Base-by-base conservation (phyloP, 2,329 filamentous ascomycete species). In the Fusarium sp. region DNA sequence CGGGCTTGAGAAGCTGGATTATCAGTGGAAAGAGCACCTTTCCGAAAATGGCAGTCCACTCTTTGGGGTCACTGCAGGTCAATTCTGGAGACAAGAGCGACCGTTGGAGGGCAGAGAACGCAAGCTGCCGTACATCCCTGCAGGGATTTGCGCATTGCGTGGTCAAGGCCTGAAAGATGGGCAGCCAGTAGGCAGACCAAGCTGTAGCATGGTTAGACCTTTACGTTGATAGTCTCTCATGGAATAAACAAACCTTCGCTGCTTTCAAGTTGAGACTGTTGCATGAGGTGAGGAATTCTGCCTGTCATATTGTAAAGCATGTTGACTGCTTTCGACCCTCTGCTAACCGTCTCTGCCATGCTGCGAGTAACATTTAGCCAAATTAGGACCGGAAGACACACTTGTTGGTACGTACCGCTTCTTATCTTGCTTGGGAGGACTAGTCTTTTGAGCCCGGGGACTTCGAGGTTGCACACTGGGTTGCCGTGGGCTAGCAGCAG, bases 131-230 rank as follows among this genome's bases (percentile, higher is more conserved):
- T 63, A 99, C 93, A 74, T 98, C 94, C 58, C 95, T 92, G 77
- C 94, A 98, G 1, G 94, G 94, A 78, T 98, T 99, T 57, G 93
- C 93, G 80, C 94, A 98, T 81, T 99, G 96, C 7, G 89, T 90
- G 5, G 92, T 96, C 20, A 99, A 83, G 8, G 94, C 92, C 73
- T 94, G 90, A 80, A 99, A 96, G 27, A 99, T 94, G 3, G 95
- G 96, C 16, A 94, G 91, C 96, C 96, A 99, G 79, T 99, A 99
- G 11, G 96, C 94, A 53, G 94, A 94, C 96, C 96, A 99, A 16
- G 96, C 96, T 92, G 15, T 69, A 48, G 16, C 8, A 24, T 34
- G n/a, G 30, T 78, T 40, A 76, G 51, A 34, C 44, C 51, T 22
- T n/a, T 15, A n/a, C 8, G 41, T 20, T 8, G 22, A n/a, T 30